Conservation (phyloP, 495 filamentous ascomycete genomes). For the Penicillium pulvis region DNA sequence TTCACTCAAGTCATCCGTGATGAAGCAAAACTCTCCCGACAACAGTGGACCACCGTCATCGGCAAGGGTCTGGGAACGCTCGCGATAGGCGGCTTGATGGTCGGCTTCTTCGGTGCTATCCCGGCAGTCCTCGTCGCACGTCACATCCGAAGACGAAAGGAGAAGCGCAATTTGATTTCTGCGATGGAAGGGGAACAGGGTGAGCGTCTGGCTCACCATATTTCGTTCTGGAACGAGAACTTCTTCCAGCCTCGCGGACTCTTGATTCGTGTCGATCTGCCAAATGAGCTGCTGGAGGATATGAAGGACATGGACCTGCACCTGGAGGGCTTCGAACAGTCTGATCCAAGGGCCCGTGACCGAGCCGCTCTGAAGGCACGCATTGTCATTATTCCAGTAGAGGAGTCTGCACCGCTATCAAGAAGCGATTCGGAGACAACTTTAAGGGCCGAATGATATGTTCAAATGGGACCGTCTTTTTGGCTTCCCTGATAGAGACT, state of each 20-base stretch:
- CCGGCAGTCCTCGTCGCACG: conserved; percentile 31
- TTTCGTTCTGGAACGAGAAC: conserved; percentile 37
- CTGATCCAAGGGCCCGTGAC: conserved; percentile 11
- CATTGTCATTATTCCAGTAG: conserved; percentile 39
- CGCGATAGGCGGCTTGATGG: conserved; percentile 37
- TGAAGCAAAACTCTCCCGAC: conserved; percentile 33
- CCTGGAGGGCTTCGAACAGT: not conserved
- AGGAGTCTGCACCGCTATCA: not conserved
- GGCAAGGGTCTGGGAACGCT: conserved; percentile 37
- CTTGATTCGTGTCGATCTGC: conserved; percentile 42
- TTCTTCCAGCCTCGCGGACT: conserved; percentile 36
- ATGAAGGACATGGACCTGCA: conserved; percentile 30
- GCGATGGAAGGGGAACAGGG: conserved; percentile 20
- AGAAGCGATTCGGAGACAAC: not conserved
- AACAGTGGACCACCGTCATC: conserved; percentile 37
- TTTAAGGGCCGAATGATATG: not conserved
- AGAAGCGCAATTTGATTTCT: conserved; percentile 32
- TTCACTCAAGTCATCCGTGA: conserved; percentile 35
- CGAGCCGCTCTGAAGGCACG: conserved; percentile 31
- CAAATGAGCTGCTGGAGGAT: conserved; percentile 30
- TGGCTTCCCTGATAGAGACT: not conserved
- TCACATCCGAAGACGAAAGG: conserved; percentile 20
- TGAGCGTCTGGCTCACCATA: conserved; percentile 23
- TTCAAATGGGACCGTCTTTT: not conserved
- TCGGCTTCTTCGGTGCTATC: conserved; percentile 36